Evolutionary conservation across 495 filamentous ascomycete species (phyloP).

Genomic region (Xylaria sp.): DNA sequence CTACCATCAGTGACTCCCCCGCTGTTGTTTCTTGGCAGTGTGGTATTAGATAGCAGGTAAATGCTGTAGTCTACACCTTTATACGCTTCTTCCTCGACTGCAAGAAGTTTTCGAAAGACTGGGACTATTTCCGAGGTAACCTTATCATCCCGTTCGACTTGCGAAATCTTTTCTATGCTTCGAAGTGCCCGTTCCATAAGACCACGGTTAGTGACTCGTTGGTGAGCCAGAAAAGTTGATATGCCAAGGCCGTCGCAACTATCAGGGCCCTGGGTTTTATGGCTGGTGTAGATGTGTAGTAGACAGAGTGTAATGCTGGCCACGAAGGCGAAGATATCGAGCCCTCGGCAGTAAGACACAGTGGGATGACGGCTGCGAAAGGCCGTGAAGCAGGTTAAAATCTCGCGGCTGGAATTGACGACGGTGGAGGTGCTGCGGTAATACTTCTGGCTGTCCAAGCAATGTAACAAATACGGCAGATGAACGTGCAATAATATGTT

Average conservation of each 20-base stretch:
- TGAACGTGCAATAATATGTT: conserved; percentile 46
- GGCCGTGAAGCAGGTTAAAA: conserved; percentile 46
- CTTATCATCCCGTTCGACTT: conserved; percentile 3
- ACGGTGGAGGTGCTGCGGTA: conserved; percentile 48
- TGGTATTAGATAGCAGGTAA: neutral
- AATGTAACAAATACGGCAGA: conserved; percentile 45
- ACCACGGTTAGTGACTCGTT: conserved; percentile 51
- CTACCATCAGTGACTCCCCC: neutral
- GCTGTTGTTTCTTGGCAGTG: neutral
- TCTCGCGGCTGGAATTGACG: conserved; percentile 47
- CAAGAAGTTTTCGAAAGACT: conserved; percentile 28
- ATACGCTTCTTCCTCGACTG: conserved; percentile 34
- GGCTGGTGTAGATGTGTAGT: conserved; percentile 43
- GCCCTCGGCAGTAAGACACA: conserved; percentile 43
- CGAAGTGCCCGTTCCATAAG: conserved; percentile 51
- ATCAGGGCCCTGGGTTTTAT: conserved; percentile 10
- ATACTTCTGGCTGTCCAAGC: conserved; percentile 29
- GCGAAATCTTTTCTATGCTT: conserved; percentile 43
- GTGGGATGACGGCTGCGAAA: conserved; percentile 38
- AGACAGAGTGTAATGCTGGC: conserved; percentile 45
- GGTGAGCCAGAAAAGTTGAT: conserved; percentile 48
- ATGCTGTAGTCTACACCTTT: conserved; percentile 14
- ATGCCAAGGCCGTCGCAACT: conserved; percentile 17
- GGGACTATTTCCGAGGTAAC: conserved; percentile 12
- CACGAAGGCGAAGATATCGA: conserved; percentile 50